phyloP scores from a whole-genome alignment of 2,329 filamentous ascomycete species.

The Pseudogymnoascus sp. region DNA sequence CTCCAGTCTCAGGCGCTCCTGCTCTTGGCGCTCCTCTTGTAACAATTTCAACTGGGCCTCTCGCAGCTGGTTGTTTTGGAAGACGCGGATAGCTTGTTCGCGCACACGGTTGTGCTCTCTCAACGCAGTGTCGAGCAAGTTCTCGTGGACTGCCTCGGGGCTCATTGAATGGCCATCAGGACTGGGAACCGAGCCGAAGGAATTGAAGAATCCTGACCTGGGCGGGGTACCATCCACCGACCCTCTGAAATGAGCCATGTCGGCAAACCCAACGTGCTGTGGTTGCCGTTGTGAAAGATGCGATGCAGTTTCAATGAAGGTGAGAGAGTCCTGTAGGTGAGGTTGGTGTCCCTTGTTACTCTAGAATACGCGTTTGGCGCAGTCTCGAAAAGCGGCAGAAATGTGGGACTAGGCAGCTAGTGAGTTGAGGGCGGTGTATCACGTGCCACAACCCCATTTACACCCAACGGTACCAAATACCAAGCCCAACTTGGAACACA shows the following conservation, averaged over 20 bases:
- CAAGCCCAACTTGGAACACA: not conserved
- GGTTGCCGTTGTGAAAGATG: constrained; percentile 1
- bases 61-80: constrained; percentile 40
- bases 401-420: constrained; percentile 1
- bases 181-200: constrained; percentile 4
- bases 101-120: constrained; percentile 60
- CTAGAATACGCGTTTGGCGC: not conserved
- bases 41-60: constrained; percentile 20
- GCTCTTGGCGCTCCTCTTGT: constrained; percentile 12
- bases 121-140: constrained; percentile 59
- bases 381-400: constrained; percentile 3
- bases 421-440: not conserved
- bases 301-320: not conserved
- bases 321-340: not conserved
- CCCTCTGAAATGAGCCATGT: not conserved
- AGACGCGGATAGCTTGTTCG: constrained; percentile 42
- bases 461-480: not conserved
- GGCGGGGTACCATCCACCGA: constrained; percentile 1
- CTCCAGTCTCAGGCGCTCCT: not conserved
- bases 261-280: not conserved
- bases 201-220: constrained; percentile 3
- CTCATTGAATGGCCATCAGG: not conserved
- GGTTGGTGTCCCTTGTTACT: not conserved
- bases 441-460: not conserved
- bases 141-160: constrained; percentile 23